Evolutionary conservation across 1,284 basidiomycete species (phyloP).

Genomic region (Ganoderma multipileum): DNA sequence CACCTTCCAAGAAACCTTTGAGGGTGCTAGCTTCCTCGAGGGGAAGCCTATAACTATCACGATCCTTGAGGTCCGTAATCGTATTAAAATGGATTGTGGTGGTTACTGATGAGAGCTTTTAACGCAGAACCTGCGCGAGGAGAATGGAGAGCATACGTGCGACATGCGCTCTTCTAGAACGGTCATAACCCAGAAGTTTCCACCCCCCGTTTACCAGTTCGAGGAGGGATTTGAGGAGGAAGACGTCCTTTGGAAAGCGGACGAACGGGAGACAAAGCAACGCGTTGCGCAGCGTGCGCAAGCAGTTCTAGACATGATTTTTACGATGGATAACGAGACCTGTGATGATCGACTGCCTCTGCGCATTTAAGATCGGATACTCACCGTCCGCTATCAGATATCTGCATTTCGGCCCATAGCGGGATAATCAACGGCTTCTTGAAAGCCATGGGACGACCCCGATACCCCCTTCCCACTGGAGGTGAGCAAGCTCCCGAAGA

Average conservation of each 20-base stretch:
- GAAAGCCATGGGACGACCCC: conserved; percentile 48
- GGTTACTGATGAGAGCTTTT: not conserved
- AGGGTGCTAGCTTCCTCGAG: conserved; percentile 33
- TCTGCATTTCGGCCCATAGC: conserved; percentile 71
- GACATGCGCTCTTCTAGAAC: conserved; percentile 67
- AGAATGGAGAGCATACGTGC: conserved; percentile 76
- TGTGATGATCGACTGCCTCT: conserved; percentile 47
- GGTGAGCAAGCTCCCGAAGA: conserved; percentile 45
- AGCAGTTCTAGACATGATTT: conserved; percentile 68
- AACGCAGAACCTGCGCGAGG: conserved; percentile 69
- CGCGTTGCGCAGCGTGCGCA: conserved; percentile 63
- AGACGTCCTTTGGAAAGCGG: conserved; percentile 72
- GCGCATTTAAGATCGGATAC: not conserved
- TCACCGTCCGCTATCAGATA: conserved; percentile 44
- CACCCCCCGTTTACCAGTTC: conserved; percentile 60
- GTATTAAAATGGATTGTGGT: not conserved
- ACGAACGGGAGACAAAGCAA: conserved; percentile 67
- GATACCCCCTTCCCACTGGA: conserved; percentile 63
- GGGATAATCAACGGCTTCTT: conserved; percentile 66
- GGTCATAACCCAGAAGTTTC: conserved; percentile 59
- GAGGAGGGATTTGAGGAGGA: conserved; percentile 76
- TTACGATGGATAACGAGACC: conserved; percentile 52
- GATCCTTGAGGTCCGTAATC: conserved; percentile 39
- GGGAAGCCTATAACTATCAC: conserved; percentile 25
- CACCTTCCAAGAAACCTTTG: conserved; percentile 74